Conservation (phyloP, 306 rosid genomes). For the Sicyos edulis region DNA sequence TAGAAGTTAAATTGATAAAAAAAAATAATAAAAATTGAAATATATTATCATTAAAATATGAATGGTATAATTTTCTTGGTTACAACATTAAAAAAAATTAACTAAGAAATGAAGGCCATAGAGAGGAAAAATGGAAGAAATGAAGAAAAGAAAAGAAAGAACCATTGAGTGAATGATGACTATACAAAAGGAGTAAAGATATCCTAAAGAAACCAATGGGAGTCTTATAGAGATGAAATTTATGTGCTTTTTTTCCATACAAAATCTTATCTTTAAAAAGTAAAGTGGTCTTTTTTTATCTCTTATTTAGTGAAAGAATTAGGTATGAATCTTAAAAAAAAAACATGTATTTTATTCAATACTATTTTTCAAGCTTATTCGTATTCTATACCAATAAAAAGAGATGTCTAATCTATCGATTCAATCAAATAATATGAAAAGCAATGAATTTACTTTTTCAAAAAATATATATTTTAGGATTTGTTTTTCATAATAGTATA, state of each 20-base stretch:
- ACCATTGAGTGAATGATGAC: conserved; percentile 10
- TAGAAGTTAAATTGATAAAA: too few species aligned
- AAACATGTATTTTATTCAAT: neutral
- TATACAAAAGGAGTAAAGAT: conserved; percentile 8
- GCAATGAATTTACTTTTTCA: too few species aligned
- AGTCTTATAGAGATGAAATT: neutral
- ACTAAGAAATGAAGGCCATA: too few species aligned
- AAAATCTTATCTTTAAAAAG: conserved; percentile 6
- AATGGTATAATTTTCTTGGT: too few species aligned
- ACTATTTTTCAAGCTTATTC: neutral
- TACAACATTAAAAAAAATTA: too few species aligned
- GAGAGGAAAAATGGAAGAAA: too few species aligned
- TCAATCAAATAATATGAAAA: too few species aligned
- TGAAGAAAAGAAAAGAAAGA: neutral
- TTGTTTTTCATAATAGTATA: neutral
- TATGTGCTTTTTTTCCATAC: neutral
- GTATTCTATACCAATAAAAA: too few species aligned
- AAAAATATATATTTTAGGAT: neutral
- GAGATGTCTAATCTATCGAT: too few species aligned
- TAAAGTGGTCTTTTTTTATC: neutral
- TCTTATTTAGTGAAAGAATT: neutral
- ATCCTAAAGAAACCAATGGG: neutral
- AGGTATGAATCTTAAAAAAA: neutral
- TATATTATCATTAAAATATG: too few species aligned
- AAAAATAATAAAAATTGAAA: too few species aligned